Conservation (phyloP, 805 yeast species). For the Hanseniaspora valbyensis region DNA sequence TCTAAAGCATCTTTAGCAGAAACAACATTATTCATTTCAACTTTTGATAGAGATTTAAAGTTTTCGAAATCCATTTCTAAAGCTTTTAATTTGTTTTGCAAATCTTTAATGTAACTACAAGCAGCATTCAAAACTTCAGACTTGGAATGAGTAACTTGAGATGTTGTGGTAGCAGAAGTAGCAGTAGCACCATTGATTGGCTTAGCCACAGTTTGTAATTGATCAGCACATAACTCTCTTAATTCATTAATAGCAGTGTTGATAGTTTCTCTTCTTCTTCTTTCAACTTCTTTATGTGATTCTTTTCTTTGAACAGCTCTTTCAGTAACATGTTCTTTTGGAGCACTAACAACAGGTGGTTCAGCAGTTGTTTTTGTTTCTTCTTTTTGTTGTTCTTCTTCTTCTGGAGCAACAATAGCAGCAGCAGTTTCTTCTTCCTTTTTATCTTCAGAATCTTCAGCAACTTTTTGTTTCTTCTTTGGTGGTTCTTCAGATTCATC, state of each 20-base stretch:
- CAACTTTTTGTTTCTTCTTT: conserved; percentile 2
- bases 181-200: not conserved
- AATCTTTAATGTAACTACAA: conserved; percentile 77
- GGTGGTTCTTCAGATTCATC: conserved; percentile 6
- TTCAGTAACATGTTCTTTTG: conserved; percentile 42
- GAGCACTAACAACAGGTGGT: not conserved
- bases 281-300: conserved; percentile 91
- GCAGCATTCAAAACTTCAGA: conserved; percentile 81
- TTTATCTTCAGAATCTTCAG: conserved; percentile 9
- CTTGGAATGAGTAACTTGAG: conserved; percentile 47
- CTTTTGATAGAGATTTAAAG: conserved; percentile 6
- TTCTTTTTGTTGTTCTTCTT: too few relatives aligned
- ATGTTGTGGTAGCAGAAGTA: not conserved
- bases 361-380: too few relatives aligned
- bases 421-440: conserved; percentile 2
- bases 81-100: conserved; percentile 49
- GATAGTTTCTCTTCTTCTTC: conserved; percentile 81
- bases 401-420: conserved; percentile 18
- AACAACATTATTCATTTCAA: conserved; percentile 6
- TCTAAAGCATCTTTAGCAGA: conserved; percentile 14
- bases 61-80: conserved; percentile 12
- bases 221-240: conserved; percentile 65
- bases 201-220: conserved; percentile 33
- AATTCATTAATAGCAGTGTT: conserved; percentile 77
- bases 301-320: conserved; percentile 53